Conservation (phyloP, 2,329 filamentous ascomycete genomes). For the Alternaria brassicae region DNA sequence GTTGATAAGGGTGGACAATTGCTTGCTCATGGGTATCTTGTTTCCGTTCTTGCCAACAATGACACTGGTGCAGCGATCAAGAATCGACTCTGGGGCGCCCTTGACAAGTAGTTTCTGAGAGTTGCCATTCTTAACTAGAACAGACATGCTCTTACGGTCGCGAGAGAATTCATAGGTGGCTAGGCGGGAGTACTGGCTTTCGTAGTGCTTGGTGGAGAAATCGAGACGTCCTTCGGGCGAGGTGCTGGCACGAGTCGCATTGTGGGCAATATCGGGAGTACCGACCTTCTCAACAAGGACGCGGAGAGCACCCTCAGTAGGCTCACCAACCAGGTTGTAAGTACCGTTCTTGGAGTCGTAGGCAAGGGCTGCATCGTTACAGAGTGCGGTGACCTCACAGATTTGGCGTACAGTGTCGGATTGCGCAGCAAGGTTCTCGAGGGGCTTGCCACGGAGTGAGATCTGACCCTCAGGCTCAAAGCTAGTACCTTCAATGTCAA, state of each 20-base stretch:
- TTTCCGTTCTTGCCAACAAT: constrained; percentile 80
- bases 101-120: constrained; percentile 89
- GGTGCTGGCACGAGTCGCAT: constrained; percentile 58
- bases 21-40: constrained; percentile 73
- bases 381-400: constrained; percentile 73
- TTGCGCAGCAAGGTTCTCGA: constrained; percentile 71
- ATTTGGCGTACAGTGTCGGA: constrained; percentile 84
- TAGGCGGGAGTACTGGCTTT: constrained; percentile 74
- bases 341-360: constrained; percentile 78
- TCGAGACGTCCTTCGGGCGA: constrained; percentile 71
- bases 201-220: constrained; percentile 84
- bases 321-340: constrained; percentile 87
- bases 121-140: constrained; percentile 75
- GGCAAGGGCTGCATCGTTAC: constrained; percentile 85
- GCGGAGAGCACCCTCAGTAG: constrained; percentile 91
- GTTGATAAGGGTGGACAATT: constrained; percentile 72
- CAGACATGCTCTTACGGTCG: constrained; percentile 99
- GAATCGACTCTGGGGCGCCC: constrained; percentile 91
- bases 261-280: constrained; percentile 70
- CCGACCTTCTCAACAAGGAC: constrained; percentile 95
- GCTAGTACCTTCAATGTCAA: constrained; percentile 90
- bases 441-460: constrained; percentile 69
- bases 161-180: constrained; percentile 96
- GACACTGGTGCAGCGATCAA: constrained; percentile 87
- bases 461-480: constrained; percentile 85